phyloP scores from a whole-genome alignment of 495 filamentous ascomycete species.

The Neurospora cerealis region DNA sequence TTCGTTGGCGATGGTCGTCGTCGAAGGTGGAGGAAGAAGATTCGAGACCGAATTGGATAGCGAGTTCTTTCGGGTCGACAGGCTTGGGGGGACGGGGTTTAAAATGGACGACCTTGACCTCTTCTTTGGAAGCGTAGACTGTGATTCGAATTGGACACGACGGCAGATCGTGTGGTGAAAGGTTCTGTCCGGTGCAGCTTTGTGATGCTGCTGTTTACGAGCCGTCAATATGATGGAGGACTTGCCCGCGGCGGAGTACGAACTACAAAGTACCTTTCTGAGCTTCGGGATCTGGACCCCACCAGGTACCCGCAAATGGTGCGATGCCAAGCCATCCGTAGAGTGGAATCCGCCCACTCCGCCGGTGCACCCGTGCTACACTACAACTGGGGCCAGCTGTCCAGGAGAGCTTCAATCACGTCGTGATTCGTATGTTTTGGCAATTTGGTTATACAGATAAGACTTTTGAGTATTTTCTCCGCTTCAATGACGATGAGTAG shows the following conservation, averaged over 20 bases:
- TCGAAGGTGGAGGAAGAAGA: background rate
- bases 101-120: background rate
- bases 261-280: background rate
- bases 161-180: background rate
- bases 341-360: background rate
- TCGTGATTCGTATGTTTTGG: background rate
- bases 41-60: background rate
- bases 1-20: background rate
- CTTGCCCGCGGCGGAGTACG: background rate
- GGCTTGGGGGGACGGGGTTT: background rate
- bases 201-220: background rate
- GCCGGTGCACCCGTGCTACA: background rate
- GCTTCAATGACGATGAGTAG: background rate
- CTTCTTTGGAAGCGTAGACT: background rate
- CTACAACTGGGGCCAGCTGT: background rate
- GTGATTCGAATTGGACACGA: background rate
- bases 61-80: background rate
- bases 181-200: background rate
- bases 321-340: background rate
- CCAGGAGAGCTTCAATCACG: background rate
- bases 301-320: background rate
- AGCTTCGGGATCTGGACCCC: background rate
- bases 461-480: background rate
- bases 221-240: background rate
- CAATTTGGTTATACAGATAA: background rate